These are phyloP conservation scores for Aspergillus tubingensis DNA, from an alignment of 2,329 filamentous ascomycete genomes.

Conservation along the genomic window DNA sequence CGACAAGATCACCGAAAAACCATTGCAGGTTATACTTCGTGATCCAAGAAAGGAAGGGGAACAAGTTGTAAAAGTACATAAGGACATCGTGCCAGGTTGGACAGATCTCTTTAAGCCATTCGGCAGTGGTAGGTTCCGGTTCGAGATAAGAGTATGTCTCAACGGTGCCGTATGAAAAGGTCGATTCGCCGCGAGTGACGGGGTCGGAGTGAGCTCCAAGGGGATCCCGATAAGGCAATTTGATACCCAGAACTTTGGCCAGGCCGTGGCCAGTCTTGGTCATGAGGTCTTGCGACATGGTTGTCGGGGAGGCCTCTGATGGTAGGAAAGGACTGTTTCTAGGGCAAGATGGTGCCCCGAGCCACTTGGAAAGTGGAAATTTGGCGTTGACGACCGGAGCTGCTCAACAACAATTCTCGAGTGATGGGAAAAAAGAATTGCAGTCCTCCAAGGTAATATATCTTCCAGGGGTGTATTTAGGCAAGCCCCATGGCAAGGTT, in stretches of 20 bases:
- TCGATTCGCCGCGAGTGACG: conserved; percentile 74
- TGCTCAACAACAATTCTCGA: background rate
- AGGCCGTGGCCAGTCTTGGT: conserved; percentile 70
- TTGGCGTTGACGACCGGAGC: background rate
- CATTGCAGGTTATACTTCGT: conserved; percentile 84
- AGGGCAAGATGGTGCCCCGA: conserved; percentile 3
- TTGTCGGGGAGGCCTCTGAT: conserved; percentile 11
- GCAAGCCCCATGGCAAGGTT: conserved; percentile 15
- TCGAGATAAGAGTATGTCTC: conserved; percentile 85
- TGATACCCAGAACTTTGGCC: conserved; percentile 81
- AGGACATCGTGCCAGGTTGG: conserved; percentile 60
- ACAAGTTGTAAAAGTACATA: conserved; percentile 69
- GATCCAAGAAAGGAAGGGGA: conserved; percentile 92
- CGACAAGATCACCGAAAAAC: conserved; percentile 85
- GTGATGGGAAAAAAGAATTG: background rate
- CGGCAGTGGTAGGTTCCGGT: conserved; percentile 70
- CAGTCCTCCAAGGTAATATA: background rate
- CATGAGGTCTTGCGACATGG: conserved; percentile 37
- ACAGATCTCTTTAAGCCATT: conserved; percentile 68
- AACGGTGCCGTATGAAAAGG: conserved; percentile 70
- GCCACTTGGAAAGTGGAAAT: background rate
- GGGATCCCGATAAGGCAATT: conserved; percentile 67
- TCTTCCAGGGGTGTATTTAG: conserved; percentile 2
- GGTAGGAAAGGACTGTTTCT: background rate
- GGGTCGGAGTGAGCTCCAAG: conserved; percentile 57